Base-by-base conservation (phyloP, 768 basidiomycete species). In the Calocybe indica region DNA sequence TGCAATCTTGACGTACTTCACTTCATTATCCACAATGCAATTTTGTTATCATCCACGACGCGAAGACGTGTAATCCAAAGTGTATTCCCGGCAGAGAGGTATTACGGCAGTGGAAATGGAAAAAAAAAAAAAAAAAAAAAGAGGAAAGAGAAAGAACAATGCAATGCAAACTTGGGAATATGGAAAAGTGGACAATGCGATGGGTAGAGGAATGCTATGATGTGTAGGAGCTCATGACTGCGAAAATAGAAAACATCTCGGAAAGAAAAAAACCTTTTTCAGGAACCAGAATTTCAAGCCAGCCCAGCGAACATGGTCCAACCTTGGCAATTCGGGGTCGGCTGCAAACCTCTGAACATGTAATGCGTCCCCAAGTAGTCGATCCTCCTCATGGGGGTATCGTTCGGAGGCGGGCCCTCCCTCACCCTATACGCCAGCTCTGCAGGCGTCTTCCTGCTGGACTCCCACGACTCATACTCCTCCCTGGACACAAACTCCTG, bases 261-360 rank as follows among this genome's bases (percentile, higher is more conserved):
- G 22, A 22, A 22, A 22, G 4, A 22, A 14, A 37, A 37, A 37
- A n/a, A 37, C 9, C 35, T n/a, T n/a, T 9, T 37, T 37, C 36
- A 14, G 4, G 36, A 37, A 11, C 11, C 36, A 37, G 36, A 11
- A 11, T 14, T 37, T 47, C 34, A 52, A 45, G 51, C 54, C 33
- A 62, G 38, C 28, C 52, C 60, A 31, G 54, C 43, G 37, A 61
- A 63, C 56, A 67, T 53, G 2, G 72, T 63, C 73, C 73, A 75
- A 1, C 76, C 77, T 22, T 74, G 69, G 14, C 65, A 67, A 49
- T 73, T 69, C 28, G 71, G 66, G 46, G 70, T 70, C 3, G 78
- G 75, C 53, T 75, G 75, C 34, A 82, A 60, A 8, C 80, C 80
- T 47, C 77, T 62, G 55, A 81, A 81, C 59, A 70, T 68, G 45